These are phyloP conservation scores for Evernia prunastri DNA, from an alignment of 495 filamentous ascomycete genomes.

Conservation along the genomic window DNA sequence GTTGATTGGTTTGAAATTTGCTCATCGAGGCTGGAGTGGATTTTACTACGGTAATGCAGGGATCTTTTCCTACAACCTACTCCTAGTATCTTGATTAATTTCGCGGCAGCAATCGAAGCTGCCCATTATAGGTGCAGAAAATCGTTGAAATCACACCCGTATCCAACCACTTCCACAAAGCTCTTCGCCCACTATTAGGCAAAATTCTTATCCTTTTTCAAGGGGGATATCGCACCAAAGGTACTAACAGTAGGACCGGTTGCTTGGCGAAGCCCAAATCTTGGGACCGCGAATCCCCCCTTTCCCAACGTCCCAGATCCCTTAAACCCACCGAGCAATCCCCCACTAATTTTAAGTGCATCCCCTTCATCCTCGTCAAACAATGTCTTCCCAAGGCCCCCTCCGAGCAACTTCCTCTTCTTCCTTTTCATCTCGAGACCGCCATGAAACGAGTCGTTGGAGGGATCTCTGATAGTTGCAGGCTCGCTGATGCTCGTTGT, in stretches of 20 bases:
- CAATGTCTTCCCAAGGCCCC: slow-evolving; percentile 54
- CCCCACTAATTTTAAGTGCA: slow-evolving; percentile 32
- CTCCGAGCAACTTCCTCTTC: slow-evolving; percentile 66
- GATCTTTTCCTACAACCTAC: too few species aligned
- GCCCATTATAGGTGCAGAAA: background rate
- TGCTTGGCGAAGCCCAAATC: slow-evolving; percentile 18
- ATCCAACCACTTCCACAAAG: background rate
- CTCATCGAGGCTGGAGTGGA: too few species aligned
- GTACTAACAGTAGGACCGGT: slow-evolving; percentile 28
- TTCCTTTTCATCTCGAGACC: slow-evolving; percentile 39
- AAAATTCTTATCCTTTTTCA: slow-evolving; percentile 69
- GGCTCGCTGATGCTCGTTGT: slow-evolving; percentile 6
- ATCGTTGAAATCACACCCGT: background rate
- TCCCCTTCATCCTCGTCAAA: slow-evolving; percentile 73
- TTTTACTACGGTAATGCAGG: too few species aligned
- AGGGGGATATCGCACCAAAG: slow-evolving; percentile 61
- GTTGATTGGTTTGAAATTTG: too few species aligned
- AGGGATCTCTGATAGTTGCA: slow-evolving; percentile 5
- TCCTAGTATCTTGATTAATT: too few species aligned
- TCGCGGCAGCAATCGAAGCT: too few species aligned
- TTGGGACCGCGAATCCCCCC: slow-evolving; percentile 18
- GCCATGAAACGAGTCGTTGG: slow-evolving; percentile 5
- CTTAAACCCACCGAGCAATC: slow-evolving; percentile 27
- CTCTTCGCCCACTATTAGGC: background rate
- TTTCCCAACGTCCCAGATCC: slow-evolving; percentile 26